Base-by-base conservation (phyloP, 495 filamentous ascomycete species). In the Penicillium parvum region DNA sequence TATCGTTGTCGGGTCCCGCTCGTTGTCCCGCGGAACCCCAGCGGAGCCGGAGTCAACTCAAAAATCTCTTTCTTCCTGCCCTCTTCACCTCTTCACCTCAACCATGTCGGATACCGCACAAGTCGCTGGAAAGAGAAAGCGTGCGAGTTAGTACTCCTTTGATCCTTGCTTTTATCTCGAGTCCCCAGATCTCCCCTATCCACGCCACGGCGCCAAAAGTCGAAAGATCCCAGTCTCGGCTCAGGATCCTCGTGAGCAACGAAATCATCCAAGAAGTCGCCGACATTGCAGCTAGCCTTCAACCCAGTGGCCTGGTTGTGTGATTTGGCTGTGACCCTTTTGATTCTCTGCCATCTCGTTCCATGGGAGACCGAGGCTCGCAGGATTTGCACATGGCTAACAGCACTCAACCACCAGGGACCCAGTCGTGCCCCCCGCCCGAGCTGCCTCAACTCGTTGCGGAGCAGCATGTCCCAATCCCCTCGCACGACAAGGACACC, bases 371-470 rank as follows among this genome's bases (percentile, higher is more conserved):
- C 16, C 32, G 30, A 37, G 20, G 25, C 22, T 23, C n/a, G 32
- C 41, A 35, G 29, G 20, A 25, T 28, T 27, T 18, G 12, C 50
- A 37, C 11, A 51, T 52, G 50, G 43, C 57, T 66, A 47, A 67
- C 50, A 16, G 25, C 19, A 46, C 27, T 40, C 46, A 41, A 47
- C 33, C 42, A 20, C 30, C 60, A 81, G 81, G 85, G 64, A 98
- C 92, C 28, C 92, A 96, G 61, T 98, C 92, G 27, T 83, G 95
- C 32, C 92, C 92, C 33, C 90, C 92, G 40, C 90, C 90, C 22
- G 79, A 82, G 51, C 79, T 98, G 28, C 92, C 92, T 2, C 84
- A 90, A 53, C 79, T 98, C 32, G 85, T 90, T 35, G 92, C 92
- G 21, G 91, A 96, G 60, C 92, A 98, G 58, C 84, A 95, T 53